Percentiles rank a stretch among this genome's conserved stretches.
phyloP scores from a whole-genome alignment of 2,329 filamentous ascomycete species.

The Dactylellina leptospora region DNA sequence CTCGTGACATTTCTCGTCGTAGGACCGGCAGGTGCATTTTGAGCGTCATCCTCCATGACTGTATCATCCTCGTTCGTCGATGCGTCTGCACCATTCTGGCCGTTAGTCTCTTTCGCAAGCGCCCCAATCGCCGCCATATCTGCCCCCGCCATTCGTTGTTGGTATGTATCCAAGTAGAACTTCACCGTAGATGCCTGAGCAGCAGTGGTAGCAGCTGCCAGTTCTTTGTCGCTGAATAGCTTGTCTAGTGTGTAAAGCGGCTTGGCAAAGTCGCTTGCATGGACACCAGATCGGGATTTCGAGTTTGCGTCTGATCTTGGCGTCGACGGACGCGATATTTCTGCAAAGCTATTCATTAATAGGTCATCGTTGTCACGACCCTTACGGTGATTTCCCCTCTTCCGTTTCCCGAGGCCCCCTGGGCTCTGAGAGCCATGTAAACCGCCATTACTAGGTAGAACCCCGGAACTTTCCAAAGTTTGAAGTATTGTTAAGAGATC shows the following conservation, averaged over 20 bases:
- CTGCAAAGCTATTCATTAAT: slow-evolving; percentile 33
- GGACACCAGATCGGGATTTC: slow-evolving; percentile 35
- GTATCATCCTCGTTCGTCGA: slow-evolving; percentile 23
- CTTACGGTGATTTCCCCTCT: slow-evolving; percentile 54
- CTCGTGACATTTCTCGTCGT: slow-evolving; percentile 43
- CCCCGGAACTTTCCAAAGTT: slow-evolving; percentile 40
- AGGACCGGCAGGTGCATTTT: slow-evolving; percentile 22
- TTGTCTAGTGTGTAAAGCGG: slow-evolving; percentile 51
- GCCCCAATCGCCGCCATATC: neutral
- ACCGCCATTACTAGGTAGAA: slow-evolving; percentile 30
- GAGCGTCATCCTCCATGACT: slow-evolving; percentile 24
- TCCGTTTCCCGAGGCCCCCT: slow-evolving; percentile 53
- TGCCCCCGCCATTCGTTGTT: slow-evolving; percentile 7
- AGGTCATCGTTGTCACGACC: slow-evolving; percentile 41
- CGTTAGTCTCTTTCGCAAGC: slow-evolving; percentile 25
- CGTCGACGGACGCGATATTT: slow-evolving; percentile 47
- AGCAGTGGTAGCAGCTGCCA: slow-evolving; percentile 30
- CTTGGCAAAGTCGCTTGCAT: slow-evolving; percentile 48
- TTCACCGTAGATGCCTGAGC: slow-evolving; percentile 43
- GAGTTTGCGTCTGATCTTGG: slow-evolving; percentile 38
- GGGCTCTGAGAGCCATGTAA: slow-evolving; percentile 48
- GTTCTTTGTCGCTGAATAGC: slow-evolving; percentile 51
- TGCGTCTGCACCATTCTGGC: slow-evolving; percentile 22
- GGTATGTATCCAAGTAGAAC: slow-evolving; percentile 26
- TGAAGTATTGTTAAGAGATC: slow-evolving; percentile 45